A percentile compares a stretch with the other conserved stretches of the same genome.
Conservation (phyloP, 805 yeast species). For the Candida hungchunana region DNA sequence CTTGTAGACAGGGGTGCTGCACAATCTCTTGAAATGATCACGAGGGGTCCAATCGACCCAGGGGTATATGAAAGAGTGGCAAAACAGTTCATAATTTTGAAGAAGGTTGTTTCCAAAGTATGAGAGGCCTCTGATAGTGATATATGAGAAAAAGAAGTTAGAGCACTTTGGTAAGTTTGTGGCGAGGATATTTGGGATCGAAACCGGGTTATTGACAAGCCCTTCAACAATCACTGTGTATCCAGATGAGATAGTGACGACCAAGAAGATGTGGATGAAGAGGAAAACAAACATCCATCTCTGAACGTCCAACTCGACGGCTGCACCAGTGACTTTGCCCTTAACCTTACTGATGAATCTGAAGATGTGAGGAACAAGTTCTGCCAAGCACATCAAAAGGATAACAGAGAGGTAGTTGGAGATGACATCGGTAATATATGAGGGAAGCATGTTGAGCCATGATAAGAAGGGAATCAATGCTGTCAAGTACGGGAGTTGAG, state of each 20-base stretch:
- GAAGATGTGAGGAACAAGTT: slow-evolving; percentile 56
- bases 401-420: slow-evolving; percentile 67
- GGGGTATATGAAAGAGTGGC: slow-evolving; percentile 32
- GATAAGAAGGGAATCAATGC: slow-evolving; percentile 55
- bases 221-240: slow-evolving; percentile 58
- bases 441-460: slow-evolving; percentile 55
- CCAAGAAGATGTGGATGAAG: slow-evolving; percentile 79
- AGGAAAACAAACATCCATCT: slow-evolving; percentile 73
- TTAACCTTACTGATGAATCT: slow-evolving; percentile 49
- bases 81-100: slow-evolving; percentile 49
- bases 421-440: slow-evolving; percentile 45
- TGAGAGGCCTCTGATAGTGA: slow-evolving; percentile 70
- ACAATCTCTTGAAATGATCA: slow-evolving; percentile 41
- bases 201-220: slow-evolving; percentile 62
- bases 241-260: slow-evolving; percentile 82
- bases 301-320: slow-evolving; percentile 67
- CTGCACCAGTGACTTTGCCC: slow-evolving; percentile 57
- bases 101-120: slow-evolving; percentile 70
- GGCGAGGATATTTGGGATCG: slow-evolving; percentile 69
- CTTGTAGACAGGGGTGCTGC: slow-evolving; percentile 40
- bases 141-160: slow-evolving; percentile 76
- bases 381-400: slow-evolving; percentile 58
- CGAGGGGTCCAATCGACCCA: slow-evolving; percentile 59
- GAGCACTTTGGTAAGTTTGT: slow-evolving; percentile 81
- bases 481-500: slow-evolving; percentile 67